Conservation (phyloP, 768 basidiomycete species). For the Mrakia hoshinonis region DNA sequence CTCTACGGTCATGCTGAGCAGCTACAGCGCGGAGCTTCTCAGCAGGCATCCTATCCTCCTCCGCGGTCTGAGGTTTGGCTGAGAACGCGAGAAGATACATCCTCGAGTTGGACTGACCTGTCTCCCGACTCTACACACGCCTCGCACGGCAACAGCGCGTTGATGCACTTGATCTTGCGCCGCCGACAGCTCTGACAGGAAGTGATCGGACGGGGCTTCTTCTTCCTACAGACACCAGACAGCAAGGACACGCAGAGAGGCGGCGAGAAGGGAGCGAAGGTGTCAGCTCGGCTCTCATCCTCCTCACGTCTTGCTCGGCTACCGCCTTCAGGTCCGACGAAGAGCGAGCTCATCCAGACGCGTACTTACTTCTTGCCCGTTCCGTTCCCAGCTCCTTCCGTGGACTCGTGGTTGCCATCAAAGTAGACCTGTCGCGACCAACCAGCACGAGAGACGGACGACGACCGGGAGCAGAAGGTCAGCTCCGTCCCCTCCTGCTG, state of each 20-base stretch:
- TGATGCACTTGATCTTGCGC: slow-evolving; percentile 13
- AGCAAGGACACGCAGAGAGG: not conserved
- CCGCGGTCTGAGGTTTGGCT: not conserved
- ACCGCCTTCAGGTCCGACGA: not conserved
- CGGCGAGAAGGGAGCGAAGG: not conserved
- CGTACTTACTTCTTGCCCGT: not conserved
- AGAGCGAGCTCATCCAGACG: too few relatives aligned
- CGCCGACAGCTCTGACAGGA: not conserved
- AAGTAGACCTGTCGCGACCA: not conserved
- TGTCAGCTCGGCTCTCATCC: not conserved
- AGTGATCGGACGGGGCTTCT: slow-evolving; percentile 6
- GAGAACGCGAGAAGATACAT: not conserved
- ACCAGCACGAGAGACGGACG: not conserved
- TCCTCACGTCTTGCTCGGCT: not conserved
- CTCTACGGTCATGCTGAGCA: too few relatives aligned
- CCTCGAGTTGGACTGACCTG: not conserved
- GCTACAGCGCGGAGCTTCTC: too few relatives aligned
- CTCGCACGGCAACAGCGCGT: not conserved
- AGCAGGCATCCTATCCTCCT: too few relatives aligned
- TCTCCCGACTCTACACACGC: not conserved
- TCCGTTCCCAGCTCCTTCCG: not conserved
- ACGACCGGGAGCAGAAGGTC: not conserved
- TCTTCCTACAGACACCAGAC: not conserved
- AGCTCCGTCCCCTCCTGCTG: not conserved
- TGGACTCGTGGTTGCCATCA: not conserved